Evolutionary conservation across 2,329 filamentous ascomycete genomes (phyloP).

Genomic region (Fusarium continuum): DNA sequence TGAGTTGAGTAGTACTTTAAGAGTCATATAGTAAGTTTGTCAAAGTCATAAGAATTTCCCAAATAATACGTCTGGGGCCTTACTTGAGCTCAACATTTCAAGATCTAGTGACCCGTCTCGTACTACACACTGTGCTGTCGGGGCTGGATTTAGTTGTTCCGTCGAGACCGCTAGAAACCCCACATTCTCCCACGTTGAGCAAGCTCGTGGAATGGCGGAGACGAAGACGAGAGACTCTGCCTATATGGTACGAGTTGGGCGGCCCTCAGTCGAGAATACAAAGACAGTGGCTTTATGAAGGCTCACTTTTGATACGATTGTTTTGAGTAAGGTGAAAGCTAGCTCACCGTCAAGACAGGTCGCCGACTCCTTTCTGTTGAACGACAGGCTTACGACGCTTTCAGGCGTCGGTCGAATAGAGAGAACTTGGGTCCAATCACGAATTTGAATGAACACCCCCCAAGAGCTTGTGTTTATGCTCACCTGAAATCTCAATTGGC

Average conservation of each 20-base stretch:
- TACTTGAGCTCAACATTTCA: neutral
- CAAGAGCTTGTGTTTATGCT: no score
- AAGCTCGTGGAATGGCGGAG: conserved; percentile 18
- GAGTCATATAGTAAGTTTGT: neutral
- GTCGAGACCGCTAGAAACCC: conserved; percentile 29
- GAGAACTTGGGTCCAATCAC: neutral
- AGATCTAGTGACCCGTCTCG: neutral
- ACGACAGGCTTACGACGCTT: conserved; percentile 20
- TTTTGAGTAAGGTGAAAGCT: neutral
- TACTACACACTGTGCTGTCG: conserved; percentile 30
- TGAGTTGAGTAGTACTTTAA: neutral
- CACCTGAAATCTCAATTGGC: no score
- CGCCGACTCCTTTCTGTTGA: neutral
- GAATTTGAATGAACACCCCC: no score
- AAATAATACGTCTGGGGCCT: neutral
- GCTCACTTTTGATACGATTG: neutral
- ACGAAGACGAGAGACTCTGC: conserved; percentile 9
- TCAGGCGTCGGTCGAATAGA: neutral
- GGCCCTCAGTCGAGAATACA: neutral
- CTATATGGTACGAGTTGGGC: conserved; percentile 31
- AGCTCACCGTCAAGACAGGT: conserved; percentile 3
- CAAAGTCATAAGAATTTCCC: neutral
- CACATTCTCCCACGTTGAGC: conserved; percentile 24
- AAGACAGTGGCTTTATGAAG: neutral
- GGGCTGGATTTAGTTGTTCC: conserved; percentile 34